Conservation (phyloP, 164 flowering plant genomes). For the Chimonanthus praecox region DNA sequence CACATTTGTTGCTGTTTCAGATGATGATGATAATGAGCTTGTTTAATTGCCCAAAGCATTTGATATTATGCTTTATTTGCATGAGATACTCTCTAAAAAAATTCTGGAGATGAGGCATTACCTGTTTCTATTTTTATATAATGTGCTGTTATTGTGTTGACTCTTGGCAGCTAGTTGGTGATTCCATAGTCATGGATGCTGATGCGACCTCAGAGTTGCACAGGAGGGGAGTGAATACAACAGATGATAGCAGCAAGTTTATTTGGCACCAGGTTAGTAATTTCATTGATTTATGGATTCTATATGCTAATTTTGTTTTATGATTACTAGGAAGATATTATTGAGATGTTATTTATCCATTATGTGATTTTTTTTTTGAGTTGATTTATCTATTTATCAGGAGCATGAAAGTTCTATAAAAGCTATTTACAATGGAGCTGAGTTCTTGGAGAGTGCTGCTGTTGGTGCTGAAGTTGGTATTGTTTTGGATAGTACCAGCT, state of each 20-base stretch:
- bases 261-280: slow-evolving; percentile 74
- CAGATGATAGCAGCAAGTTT: slow-evolving; percentile 78
- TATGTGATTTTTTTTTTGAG: neutral
- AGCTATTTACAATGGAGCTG: slow-evolving; percentile 79
- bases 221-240: slow-evolving; percentile 53
- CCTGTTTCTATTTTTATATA: neutral
- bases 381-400: slow-evolving; percentile 27
- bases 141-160: slow-evolving; percentile 3
- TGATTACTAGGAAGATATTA: neutral
- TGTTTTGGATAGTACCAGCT: slow-evolving; percentile 67
- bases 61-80: neutral
- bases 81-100: neutral
- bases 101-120: neutral
- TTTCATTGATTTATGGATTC: neutral
- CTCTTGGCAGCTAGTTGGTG: slow-evolving; percentile 68
- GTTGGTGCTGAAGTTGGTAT: slow-evolving; percentile 69
- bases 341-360: neutral
- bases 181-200: slow-evolving; percentile 82
- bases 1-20: too few species aligned
- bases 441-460: slow-evolving; percentile 48
- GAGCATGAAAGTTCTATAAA: slow-evolving; percentile 66
- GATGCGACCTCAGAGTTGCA: slow-evolving; percentile 84
- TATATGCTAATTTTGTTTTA: neutral
- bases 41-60: too few species aligned
- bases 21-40: too few species aligned